Base-by-base conservation (phyloP, 129 eudicot genomes). In the Glebionis coronaria region DNA sequence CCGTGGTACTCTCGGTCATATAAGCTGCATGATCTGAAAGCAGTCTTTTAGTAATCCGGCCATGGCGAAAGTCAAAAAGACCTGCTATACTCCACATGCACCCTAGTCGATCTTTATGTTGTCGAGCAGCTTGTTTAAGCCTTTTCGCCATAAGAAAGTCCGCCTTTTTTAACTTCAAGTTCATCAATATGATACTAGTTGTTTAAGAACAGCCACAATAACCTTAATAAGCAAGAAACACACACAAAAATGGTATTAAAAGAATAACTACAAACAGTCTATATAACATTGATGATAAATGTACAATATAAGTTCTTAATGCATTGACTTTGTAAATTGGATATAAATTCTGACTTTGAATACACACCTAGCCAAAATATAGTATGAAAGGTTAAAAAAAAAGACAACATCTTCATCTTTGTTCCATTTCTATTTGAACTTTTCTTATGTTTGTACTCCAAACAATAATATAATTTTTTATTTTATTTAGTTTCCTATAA, bases 41-140 rank as follows among this genome's bases (percentile, higher is more conserved):
- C 78, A 86, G 68, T 68, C 78, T 80, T 73, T 81, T 82, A 4
- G 90, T 74, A 25, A 81, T 56, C 64, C 90, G 85, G 71, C 85
- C 87, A 74, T 83, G 86, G 19, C 95, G 91, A 52, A 86, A 88
- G 74, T 86, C 88, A 55, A 93, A 93, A 12, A 93, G 68, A 53
- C 79, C 80, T 76, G 84, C 81, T 47, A 93, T 67, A 62, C 98
- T 82, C 66, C 77, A 81, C 65, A 93, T 88, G 65, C 98, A 93
- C n/a, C 98, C 98, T 1, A 84, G 77, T 11, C 83, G 86, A 71
- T 78, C 82, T 50, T 83, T 86, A 54, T 84, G 85, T 10, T 63
- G 68, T 40, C 78, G 74, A 11, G 67, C 62, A 29, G 42, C 42
- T 35, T 72, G 81, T 73, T 78, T 81, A 29, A 90, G 78, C 81